Conservation (phyloP, 768 basidiomycete species). For the Strobilomyces dryophilus region DNA sequence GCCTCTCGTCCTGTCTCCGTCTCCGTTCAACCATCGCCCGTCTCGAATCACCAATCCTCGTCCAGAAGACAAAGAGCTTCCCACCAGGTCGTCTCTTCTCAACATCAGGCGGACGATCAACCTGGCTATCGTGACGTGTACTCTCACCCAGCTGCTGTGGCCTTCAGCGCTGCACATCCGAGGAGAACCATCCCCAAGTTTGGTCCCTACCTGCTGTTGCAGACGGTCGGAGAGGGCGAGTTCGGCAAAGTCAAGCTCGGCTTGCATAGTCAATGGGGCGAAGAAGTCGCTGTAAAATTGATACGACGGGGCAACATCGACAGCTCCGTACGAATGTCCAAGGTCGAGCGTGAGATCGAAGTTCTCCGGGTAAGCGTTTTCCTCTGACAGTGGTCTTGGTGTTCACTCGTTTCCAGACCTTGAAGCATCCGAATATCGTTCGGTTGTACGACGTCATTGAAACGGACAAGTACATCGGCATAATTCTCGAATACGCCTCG, state of each 20-base stretch:
- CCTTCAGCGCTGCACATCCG: slow-evolving; percentile 80
- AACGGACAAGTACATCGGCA: slow-evolving; percentile 99
- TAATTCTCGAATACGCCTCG: slow-evolving; percentile 97
- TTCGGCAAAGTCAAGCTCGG: slow-evolving; percentile 99
- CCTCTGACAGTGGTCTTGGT: background rate
- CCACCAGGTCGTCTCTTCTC: slow-evolving; percentile 59
- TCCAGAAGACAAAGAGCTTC: slow-evolving; percentile 67
- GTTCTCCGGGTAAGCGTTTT: slow-evolving; percentile 73
- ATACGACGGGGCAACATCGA: slow-evolving; percentile 93
- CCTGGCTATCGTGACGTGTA: slow-evolving; percentile 69
- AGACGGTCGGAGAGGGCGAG: slow-evolving; percentile 97
- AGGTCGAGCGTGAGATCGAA: slow-evolving; percentile 97
- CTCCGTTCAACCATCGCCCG: slow-evolving; percentile 48
- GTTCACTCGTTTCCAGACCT: slow-evolving; percentile 49
- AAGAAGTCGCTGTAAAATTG: slow-evolving; percentile 98
- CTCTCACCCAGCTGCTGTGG: slow-evolving; percentile 78
- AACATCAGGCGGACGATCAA: slow-evolving; percentile 41
- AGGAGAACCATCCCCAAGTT: slow-evolving; percentile 88
- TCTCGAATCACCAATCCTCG: slow-evolving; percentile 36
- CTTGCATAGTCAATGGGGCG: slow-evolving; percentile 87
- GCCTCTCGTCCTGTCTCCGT: slow-evolving; percentile 56
- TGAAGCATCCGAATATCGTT: slow-evolving; percentile 98
- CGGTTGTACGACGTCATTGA: slow-evolving; percentile 98
- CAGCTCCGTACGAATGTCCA: slow-evolving; percentile 78
- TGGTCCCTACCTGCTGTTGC: slow-evolving; percentile 91